Conservation (phyloP, 2,329 filamentous ascomycete genomes). For the Botrytis paeoniae region DNA sequence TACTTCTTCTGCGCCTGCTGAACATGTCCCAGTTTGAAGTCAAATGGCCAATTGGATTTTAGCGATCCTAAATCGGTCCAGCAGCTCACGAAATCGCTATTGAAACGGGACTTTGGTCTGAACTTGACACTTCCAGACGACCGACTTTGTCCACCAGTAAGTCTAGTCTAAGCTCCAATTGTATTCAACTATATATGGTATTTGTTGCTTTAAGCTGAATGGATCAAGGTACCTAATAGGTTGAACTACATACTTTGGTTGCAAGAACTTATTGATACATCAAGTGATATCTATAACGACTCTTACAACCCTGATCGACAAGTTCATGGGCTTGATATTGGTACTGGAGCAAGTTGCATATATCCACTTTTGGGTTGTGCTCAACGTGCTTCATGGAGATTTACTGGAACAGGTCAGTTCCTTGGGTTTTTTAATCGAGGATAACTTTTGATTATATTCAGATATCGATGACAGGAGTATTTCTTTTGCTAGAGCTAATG, state of each 20-base stretch:
- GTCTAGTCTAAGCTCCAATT: not conserved
- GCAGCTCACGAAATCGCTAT: conserved; percentile 76
- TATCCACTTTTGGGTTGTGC: conserved; percentile 79
- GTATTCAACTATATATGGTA: not conserved
- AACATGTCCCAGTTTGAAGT: conserved; percentile 44
- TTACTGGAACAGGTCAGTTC: conserved; percentile 58
- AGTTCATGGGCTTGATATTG: conserved; percentile 75
- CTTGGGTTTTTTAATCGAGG: conserved; percentile 27
- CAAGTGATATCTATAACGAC: conserved; percentile 42
- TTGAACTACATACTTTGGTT: conserved; percentile 93
- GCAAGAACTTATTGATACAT: conserved; percentile 72
- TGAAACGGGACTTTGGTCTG: conserved; percentile 73
- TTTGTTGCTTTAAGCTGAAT: not conserved
- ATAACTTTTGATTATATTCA: conserved; percentile 34
- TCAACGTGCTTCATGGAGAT: conserved; percentile 67
- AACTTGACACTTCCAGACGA: conserved; percentile 69
- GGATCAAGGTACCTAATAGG: conserved; percentile 54
- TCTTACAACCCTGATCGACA: conserved; percentile 53
- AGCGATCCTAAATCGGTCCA: conserved; percentile 71
- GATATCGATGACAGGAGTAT: conserved; percentile 76
- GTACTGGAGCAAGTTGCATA: conserved; percentile 87
- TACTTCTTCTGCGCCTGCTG: conserved; percentile 9
- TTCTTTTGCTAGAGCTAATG: conserved; percentile 62
- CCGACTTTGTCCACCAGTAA: conserved; percentile 80
- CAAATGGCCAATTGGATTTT: conserved; percentile 70